Evolutionary conservation across 768 basidiomycete species (phyloP).

Genomic region (Boletus patriciae): DNA sequence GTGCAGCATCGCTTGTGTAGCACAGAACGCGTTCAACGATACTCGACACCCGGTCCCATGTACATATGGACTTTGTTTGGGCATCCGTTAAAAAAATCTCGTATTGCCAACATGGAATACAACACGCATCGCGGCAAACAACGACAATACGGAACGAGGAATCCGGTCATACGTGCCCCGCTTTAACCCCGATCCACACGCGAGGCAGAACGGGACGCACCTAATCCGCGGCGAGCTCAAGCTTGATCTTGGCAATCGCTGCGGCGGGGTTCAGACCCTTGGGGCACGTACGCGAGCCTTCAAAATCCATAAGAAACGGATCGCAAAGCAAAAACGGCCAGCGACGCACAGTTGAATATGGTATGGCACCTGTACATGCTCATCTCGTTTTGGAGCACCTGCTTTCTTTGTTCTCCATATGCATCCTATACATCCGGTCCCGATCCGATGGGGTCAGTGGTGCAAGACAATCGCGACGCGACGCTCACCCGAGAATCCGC

Average conservation of each 20-base stretch:
- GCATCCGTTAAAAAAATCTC: background rate
- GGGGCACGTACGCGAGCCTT: constrained; percentile 92
- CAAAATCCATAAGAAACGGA: background rate
- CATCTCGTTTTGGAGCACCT: constrained; percentile 92
- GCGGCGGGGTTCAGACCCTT: constrained; percentile 93
- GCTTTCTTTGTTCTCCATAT: constrained; percentile 77
- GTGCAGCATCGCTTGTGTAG: no score
- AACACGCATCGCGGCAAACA: background rate
- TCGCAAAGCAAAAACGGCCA: background rate
- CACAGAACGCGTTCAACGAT: no score
- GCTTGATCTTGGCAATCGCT: constrained; percentile 92
- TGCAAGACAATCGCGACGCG: background rate
- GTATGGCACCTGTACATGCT: constrained; percentile 98
- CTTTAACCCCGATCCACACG: background rate
- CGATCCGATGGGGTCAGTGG: background rate
- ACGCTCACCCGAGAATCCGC: constrained; percentile 84
- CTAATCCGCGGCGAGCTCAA: constrained; percentile 79
- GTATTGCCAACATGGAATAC: background rate
- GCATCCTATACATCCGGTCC: constrained; percentile 53
- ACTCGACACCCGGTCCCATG: no score
- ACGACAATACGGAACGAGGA: background rate
- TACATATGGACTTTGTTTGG: no score
- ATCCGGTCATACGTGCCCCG: background rate
- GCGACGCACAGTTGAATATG: constrained; percentile 85
- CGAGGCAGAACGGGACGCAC: no score